Evolutionary conservation across 176 grass and related monocot species (phyloP).

Genomic region (Ananas comosus): DNA sequence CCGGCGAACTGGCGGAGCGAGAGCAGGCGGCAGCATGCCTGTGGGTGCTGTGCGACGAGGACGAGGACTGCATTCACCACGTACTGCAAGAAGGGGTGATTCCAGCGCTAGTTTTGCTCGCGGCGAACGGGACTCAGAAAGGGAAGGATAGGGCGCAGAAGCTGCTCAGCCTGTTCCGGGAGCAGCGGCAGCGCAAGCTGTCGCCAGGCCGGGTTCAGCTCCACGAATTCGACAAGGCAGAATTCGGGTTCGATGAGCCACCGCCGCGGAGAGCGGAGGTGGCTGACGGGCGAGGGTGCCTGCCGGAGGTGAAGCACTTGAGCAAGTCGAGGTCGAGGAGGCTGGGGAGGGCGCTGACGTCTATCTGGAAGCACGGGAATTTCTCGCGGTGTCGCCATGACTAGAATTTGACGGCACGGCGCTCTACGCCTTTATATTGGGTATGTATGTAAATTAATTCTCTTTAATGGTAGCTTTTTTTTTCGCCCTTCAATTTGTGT

Average conservation of each 20-base stretch:
- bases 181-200: slow-evolving; percentile 50
- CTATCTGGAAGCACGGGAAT: slow-evolving; percentile 4
- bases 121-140: slow-evolving; percentile 39
- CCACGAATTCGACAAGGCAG: slow-evolving; percentile 20
- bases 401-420: not conserved
- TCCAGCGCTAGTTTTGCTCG: slow-evolving; percentile 49
- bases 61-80: slow-evolving; percentile 35
- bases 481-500: no score
- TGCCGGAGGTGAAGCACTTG: not conserved
- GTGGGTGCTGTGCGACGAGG: slow-evolving; percentile 44
- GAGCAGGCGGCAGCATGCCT: slow-evolving; percentile 70
- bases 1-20: slow-evolving; percentile 35
- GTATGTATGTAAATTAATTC: no score
- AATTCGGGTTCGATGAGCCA: not conserved
- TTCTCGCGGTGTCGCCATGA: not conserved
- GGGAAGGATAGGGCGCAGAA: slow-evolving; percentile 61
- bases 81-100: slow-evolving; percentile 77
- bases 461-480: no score
- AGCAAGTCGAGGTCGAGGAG: not conserved
- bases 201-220: slow-evolving; percentile 29
- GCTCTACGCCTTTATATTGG: no score
- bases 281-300: not conserved
- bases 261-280: not conserved
- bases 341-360: slow-evolving; percentile 11
- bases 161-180: slow-evolving; percentile 65